A percentile compares a stretch with the other conserved stretches of the same genome.
phyloP scores from a whole-genome alignment of 306 rosid species.

The Boehmeria nivea region DNA sequence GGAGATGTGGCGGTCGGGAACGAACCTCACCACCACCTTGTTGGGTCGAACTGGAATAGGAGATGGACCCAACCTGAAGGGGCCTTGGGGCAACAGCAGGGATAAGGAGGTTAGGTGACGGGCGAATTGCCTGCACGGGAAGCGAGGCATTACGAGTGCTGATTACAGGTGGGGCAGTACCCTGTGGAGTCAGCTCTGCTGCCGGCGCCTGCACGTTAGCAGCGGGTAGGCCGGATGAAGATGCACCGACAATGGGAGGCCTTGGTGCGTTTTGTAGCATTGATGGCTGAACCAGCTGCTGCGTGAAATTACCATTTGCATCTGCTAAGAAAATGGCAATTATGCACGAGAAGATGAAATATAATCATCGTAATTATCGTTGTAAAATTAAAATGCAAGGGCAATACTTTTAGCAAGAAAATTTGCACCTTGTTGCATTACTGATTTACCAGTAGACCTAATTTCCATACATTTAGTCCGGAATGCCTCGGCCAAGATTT shows the following conservation, averaged over 20 bases:
- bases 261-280: conserved; percentile 33
- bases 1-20: conserved; percentile 72
- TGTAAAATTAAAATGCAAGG: too few species aligned
- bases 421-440: conserved; percentile 53
- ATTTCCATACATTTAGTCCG: conserved; percentile 48
- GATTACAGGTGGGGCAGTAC: background rate
- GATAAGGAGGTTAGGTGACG: conserved; percentile 21
- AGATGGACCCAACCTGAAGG: conserved; percentile 31
- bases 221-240: conserved; percentile 19
- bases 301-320: conserved; percentile 25
- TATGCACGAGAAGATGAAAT: too few species aligned
- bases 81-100: conserved; percentile 35
- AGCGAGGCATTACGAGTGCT: conserved; percentile 18
- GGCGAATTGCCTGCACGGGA: conserved; percentile 22
- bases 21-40: conserved; percentile 45
- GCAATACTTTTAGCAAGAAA: background rate
- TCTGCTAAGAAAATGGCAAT: conserved; percentile 31
- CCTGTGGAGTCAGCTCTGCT: background rate
- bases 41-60: conserved; percentile 27
- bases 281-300: conserved; percentile 30
- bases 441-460: conserved; percentile 28
- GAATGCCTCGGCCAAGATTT: conserved; percentile 58
- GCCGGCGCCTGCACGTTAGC: conserved; percentile 34
- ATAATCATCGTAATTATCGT: too few species aligned
- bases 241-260: conserved; percentile 24